phyloP scores from a whole-genome alignment of 1,139 yeast species.

The Maudiozyma humilis region DNA sequence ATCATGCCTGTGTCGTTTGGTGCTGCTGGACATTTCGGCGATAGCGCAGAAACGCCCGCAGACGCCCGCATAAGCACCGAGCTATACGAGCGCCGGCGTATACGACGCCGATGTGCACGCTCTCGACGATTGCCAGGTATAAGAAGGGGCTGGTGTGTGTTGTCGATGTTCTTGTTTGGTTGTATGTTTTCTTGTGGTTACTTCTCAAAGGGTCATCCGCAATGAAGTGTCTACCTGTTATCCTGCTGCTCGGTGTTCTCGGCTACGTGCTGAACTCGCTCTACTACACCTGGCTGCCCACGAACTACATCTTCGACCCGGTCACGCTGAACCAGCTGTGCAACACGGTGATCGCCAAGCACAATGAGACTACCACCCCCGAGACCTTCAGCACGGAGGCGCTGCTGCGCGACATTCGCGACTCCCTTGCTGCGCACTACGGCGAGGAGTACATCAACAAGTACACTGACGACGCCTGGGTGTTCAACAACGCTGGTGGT shows the following conservation, averaged over 20 bases:
- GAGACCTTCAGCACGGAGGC: slow-evolving; percentile 18
- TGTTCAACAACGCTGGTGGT: slow-evolving; percentile 95
- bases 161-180: no score
- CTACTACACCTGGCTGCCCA: slow-evolving; percentile 61
- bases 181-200: not conserved
- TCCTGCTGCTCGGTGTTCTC: slow-evolving; percentile 14
- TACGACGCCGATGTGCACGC: no score
- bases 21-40: not conserved
- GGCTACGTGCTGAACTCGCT: slow-evolving; percentile 35
- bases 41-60: not conserved
- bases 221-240: slow-evolving; percentile 28
- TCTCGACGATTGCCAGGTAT: no score
- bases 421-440: slow-evolving; percentile 52
- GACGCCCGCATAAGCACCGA: no score
- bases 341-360: slow-evolving; percentile 43
- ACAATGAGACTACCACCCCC: slow-evolving; percentile 33
- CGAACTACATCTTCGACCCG: slow-evolving; percentile 45
- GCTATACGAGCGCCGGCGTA: no score
- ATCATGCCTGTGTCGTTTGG: no score
- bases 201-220: no score
- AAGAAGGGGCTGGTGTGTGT: no score
- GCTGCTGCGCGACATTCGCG: slow-evolving; percentile 51
- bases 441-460: slow-evolving; percentile 61
- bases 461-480: slow-evolving; percentile 75
- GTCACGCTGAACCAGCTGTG: slow-evolving; percentile 42